Evolutionary conservation across 192 early-diverging fungal species (phyloP).

Genomic region (Backusella morwellensis): DNA sequence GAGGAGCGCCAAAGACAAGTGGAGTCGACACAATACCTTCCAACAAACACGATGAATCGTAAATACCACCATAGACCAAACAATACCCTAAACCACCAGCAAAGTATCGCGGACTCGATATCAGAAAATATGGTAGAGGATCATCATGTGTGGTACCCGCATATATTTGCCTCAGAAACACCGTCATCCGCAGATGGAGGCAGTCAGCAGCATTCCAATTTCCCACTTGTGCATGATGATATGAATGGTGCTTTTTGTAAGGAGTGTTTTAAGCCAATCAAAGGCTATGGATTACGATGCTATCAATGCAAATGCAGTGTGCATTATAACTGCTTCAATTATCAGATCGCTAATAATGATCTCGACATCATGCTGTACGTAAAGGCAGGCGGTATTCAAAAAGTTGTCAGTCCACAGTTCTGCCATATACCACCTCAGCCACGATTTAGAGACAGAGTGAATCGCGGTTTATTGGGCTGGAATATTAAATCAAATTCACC

Average conservation of each 20-base stretch:
- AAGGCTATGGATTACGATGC: conserved; percentile 50
- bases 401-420: conserved; percentile 43
- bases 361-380: conserved; percentile 35
- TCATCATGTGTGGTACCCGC: conserved; percentile 39
- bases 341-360: conserved; percentile 21
- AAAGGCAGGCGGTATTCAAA: conserved; percentile 38
- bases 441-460: conserved; percentile 10
- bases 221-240: background rate
- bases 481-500: background rate
- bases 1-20: background rate
- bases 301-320: conserved; percentile 48
- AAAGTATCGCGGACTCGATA: background rate
- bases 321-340: conserved; percentile 52
- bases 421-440: conserved; percentile 32
- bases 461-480: background rate
- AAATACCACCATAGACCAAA: background rate
- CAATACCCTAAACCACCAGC: background rate
- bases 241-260: conserved; percentile 24
- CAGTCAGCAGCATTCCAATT: background rate
- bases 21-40: conserved; percentile 3
- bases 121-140: conserved; percentile 12
- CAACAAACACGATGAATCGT: background rate
- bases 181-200: background rate
- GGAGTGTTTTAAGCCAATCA: conserved; percentile 41
- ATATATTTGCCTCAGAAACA: conserved; percentile 34